Evolutionary conservation across 208 protist genomes (phyloP).

Genomic region (Porcisia hertigi): DNA sequence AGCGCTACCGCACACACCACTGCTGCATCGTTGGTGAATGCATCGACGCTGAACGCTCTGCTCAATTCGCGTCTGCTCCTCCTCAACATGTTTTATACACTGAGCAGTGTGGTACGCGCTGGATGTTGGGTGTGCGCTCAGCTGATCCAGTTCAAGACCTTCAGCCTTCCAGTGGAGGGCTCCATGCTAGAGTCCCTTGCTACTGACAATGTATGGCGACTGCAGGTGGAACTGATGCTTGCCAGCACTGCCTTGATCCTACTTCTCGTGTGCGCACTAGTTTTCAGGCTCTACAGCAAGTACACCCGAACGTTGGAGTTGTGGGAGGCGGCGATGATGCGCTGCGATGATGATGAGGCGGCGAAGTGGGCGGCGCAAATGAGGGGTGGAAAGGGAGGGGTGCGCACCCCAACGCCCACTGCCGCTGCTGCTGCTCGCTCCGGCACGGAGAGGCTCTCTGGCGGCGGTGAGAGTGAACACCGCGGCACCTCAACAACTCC

Average conservation of each 20-base stretch:
- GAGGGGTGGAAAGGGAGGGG: not conserved
- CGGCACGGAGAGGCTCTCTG: not conserved
- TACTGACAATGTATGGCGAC: conserved; percentile 1
- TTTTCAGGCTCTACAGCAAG: conserved; percentile 4
- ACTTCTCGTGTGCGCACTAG: not conserved
- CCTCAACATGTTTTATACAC: not conserved
- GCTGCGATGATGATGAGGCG: not conserved
- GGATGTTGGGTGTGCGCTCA: not conserved
- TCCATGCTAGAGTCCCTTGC: conserved; percentile 12
- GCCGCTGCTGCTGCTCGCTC: not conserved
- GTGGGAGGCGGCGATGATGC: conserved; percentile 7
- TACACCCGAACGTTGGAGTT: conserved; percentile 5
- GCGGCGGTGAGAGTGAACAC: not conserved
- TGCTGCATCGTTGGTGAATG: not conserved
- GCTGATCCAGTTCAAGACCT: not conserved
- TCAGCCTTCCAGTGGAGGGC: not conserved
- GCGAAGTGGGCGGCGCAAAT: not conserved
- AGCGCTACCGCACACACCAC: not conserved
- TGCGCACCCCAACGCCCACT: not conserved
- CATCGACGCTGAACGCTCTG: not conserved
- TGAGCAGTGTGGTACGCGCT: not conserved
- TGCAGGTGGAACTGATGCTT: conserved; percentile 11
- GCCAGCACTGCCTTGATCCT: not conserved
- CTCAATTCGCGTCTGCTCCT: not conserved
- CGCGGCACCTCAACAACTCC: not conserved